Evolutionary conservation across 495 filamentous ascomycete species (phyloP), one percentile per base, ranked within the genome.

Genomic region (Penicillium mononematosum): DNA sequence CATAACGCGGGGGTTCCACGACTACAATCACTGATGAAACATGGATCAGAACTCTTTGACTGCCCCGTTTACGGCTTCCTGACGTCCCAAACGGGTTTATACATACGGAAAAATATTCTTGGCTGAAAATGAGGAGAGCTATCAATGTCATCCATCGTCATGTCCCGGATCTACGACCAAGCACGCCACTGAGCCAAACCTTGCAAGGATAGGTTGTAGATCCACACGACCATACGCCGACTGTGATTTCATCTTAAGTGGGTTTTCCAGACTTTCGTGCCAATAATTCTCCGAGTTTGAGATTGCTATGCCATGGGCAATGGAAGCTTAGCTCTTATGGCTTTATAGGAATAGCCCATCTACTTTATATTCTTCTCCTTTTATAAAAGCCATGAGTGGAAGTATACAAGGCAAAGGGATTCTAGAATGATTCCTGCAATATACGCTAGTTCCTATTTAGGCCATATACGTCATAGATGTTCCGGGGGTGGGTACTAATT

Each of bases 131-230:
- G 29, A 47, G 16, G 12, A 44, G 38, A 52, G n/a, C 58, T 50
- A 20, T 44, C 31, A 45, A 52, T 63, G 65, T 63, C 59, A 58
- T 65, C 44, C 17, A 39, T 55, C 57, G 59, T 65, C 62, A 60
- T 65, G 48, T 50, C 50, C 56, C 44, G 46, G 62, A 56, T 52
- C 32, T 24, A 2, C 50, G 47, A 12, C 17, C 11, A 39, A 45
- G 10, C 20, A 48, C 50, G 57, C 60, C 60, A 63, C 60, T 57
- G 52, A 55, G n/a, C 36, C n/a, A 39, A n/a, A 7, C 6, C 36
- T 39, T 39, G n/a, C 36, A 39, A 39, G 36, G 36, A 17, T 39
- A 17, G 1, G 6, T 17, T 39, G 36, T 39, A n/a, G 36, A 39
- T 39, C 31, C 11, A 34, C 31, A 11, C 10, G 10, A 11, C 31